phyloP scores from a whole-genome alignment of 108 stramenopile species.

The Pseudonitzschia multistriata region DNA sequence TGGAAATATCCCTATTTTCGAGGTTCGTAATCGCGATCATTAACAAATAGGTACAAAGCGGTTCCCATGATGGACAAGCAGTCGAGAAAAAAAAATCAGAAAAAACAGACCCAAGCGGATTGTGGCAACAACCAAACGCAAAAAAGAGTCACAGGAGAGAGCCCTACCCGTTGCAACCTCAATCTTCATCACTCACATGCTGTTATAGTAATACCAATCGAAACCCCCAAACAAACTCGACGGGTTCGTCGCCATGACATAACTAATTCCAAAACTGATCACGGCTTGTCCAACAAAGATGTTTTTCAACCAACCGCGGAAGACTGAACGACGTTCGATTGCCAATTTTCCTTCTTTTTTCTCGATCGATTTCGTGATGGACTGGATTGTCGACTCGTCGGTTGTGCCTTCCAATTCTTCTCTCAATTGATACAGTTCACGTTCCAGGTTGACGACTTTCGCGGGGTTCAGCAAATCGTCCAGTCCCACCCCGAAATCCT shows the following conservation, averaged over 20 bases:
- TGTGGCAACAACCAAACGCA: neutral
- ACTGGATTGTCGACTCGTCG: constrained; percentile 27
- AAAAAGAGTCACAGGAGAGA: neutral
- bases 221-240: constrained; percentile 63
- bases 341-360: constrained; percentile 84
- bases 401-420: constrained; percentile 59
- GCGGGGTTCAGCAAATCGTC: constrained; percentile 90
- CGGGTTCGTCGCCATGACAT: constrained; percentile 86
- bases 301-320: constrained; percentile 95
- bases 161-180: neutral
- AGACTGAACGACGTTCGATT: constrained; percentile 88
- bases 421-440: constrained; percentile 79
- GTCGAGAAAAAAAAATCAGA: neutral
- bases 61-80: neutral
- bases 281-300: constrained; percentile 91
- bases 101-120: neutral
- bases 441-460: constrained; percentile 90
- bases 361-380: constrained; percentile 65
- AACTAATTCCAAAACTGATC: constrained; percentile 74
- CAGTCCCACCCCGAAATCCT: constrained; percentile 69
- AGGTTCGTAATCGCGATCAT: neutral
- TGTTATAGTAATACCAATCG: constrained; percentile 64
- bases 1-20: constrained; percentile 76
- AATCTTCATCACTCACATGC: constrained; percentile 25
- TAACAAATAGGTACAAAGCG: neutral